Conservation (phyloP, 2,329 filamentous ascomycete genomes). For the Penicillium sp. region DNA sequence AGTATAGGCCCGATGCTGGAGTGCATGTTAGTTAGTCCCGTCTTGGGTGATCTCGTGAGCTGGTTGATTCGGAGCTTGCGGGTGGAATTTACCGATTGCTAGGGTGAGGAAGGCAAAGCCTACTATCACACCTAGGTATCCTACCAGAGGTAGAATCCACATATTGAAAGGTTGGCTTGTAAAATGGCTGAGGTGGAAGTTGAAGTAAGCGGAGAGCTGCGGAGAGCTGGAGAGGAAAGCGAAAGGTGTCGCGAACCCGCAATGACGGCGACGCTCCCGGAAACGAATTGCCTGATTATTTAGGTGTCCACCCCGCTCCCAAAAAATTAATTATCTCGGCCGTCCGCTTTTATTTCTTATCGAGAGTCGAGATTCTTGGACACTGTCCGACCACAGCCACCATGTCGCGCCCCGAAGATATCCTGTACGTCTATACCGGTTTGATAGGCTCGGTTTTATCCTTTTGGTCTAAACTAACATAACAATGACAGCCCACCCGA, state of each 20-base stretch:
- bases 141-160: slow-evolving; percentile 95
- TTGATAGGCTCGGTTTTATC: background rate
- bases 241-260: slow-evolving; percentile 6
- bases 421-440: slow-evolving; percentile 65
- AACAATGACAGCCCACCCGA: slow-evolving; percentile 74
- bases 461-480: slow-evolving; percentile 36
- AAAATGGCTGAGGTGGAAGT: background rate
- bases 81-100: slow-evolving; percentile 72
- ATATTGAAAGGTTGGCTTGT: slow-evolving; percentile 57
- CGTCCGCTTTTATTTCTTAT: slow-evolving; percentile 10
- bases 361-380: background rate
- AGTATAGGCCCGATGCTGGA: slow-evolving; percentile 95
- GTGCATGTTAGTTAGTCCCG: slow-evolving; percentile 20
- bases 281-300: slow-evolving; percentile 7
- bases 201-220: background rate
- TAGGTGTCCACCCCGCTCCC: slow-evolving; percentile 25
- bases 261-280: slow-evolving; percentile 21
- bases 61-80: background rate
- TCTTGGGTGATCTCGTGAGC: background rate
- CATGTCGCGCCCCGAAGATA: slow-evolving; percentile 98
- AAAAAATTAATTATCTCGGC: slow-evolving; percentile 22
- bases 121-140: slow-evolving; percentile 83
- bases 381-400: slow-evolving; percentile 41
- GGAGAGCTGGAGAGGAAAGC: background rate
- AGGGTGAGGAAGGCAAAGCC: slow-evolving; percentile 95